phyloP scores from a whole-genome alignment of 2,329 filamentous ascomycete species.

The Botrytis byssoidea region DNA sequence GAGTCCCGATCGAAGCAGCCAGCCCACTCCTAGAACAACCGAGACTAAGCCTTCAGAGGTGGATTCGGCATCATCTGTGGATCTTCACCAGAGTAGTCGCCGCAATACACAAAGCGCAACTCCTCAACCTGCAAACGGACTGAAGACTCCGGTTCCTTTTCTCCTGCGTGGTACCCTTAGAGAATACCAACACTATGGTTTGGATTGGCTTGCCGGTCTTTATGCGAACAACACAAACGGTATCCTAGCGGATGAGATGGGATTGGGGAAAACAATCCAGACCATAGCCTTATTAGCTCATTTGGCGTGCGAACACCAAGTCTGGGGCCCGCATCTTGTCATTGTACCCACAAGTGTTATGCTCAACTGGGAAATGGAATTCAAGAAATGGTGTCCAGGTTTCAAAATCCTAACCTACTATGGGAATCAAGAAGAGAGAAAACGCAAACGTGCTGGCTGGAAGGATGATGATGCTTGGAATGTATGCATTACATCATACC shows the following conservation, averaged over 20 bases:
- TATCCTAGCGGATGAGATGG: conserved; percentile 98
- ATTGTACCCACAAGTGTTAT: conserved; percentile 98
- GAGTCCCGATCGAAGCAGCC: conserved; percentile 41
- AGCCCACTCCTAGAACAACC: conserved; percentile 41
- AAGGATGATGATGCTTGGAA: conserved; percentile 93
- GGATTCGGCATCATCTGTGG: conserved; percentile 40
- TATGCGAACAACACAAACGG: conserved; percentile 93
- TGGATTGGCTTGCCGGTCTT: conserved; percentile 93
- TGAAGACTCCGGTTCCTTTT: conserved; percentile 73
- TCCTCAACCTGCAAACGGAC: conserved; percentile 40
- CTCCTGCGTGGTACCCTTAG: conserved; percentile 84
- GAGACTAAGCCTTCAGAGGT: conserved; percentile 38
- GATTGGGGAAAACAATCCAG: conserved; percentile 95
- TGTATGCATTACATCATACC: conserved; percentile 96
- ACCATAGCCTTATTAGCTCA: conserved; percentile 93
- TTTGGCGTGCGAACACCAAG: conserved; percentile 81
- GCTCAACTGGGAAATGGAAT: conserved; percentile 99
- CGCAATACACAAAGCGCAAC: conserved; percentile 42
- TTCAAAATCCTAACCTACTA: conserved; percentile 99
- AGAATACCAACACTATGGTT: conserved; percentile 94
- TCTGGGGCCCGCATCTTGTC: conserved; percentile 95
- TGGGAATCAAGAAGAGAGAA: conserved; percentile 87
- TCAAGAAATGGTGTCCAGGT: conserved; percentile 97
- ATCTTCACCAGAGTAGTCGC: conserved; percentile 35
- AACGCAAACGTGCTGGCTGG: conserved; percentile 89